Evolutionary conservation across 306 rosid species (phyloP).

Genomic region (Castanea crenata): DNA sequence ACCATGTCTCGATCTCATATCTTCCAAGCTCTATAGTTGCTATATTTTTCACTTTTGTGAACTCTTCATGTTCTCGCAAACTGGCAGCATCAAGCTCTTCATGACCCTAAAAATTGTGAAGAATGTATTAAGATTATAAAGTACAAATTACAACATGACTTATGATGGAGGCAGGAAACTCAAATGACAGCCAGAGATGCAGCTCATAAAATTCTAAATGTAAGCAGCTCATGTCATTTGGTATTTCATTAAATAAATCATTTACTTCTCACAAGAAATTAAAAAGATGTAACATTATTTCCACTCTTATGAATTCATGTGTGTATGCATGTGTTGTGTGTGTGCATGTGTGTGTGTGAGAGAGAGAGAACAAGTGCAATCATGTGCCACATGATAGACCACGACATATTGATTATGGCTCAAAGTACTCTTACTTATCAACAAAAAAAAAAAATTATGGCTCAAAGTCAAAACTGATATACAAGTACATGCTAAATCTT

Average conservation of each 20-base stretch:
- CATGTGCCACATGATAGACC: no score
- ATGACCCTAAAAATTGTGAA: conserved; percentile 64
- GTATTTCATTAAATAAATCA: neutral
- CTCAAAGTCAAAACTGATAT: no score
- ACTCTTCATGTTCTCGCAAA: conserved; percentile 97
- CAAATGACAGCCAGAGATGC: neutral
- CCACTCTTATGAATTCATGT: no score
- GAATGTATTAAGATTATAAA: neutral
- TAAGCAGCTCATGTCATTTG: neutral
- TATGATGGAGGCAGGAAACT: neutral
- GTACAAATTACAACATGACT: conserved; percentile 5
- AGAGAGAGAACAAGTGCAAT: no score
- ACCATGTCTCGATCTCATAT: conserved; percentile 99
- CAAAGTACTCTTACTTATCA: no score
- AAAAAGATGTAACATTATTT: no score
- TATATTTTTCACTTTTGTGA: conserved; percentile 96
- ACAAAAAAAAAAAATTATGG: no score
- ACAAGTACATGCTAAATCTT: no score
- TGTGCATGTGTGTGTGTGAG: no score
- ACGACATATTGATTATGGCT: no score
- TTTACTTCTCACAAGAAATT: no score
- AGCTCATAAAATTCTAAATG: neutral
- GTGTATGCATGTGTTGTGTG: no score
- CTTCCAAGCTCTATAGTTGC: conserved; percentile 98
- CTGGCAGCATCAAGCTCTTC: conserved; percentile 99